Conservation (phyloP, 202 grass and related monocot species). For the Bolboschoenoplectus hybrid region DNA sequence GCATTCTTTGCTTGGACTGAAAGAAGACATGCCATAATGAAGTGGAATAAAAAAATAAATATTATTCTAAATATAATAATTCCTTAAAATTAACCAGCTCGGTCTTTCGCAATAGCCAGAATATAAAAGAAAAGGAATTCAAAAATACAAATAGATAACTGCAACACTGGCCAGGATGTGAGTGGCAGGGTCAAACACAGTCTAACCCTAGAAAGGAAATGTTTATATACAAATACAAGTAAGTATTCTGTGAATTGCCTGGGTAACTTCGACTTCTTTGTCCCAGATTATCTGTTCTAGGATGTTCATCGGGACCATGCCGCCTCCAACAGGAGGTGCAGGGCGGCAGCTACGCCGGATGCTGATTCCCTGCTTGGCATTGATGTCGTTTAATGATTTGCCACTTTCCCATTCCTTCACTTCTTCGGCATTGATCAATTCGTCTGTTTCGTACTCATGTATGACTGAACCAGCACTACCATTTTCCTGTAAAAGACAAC, state of each 20-base stretch:
- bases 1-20: constrained; percentile 53
- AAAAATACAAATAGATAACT: not conserved
- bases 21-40: not conserved
- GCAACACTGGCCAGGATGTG: not conserved
- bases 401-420: constrained; percentile 85
- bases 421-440: constrained; percentile 53
- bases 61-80: constrained; percentile 19
- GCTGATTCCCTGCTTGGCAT: constrained; percentile 69
- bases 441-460: constrained; percentile 28
- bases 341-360: constrained; percentile 59
- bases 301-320: constrained; percentile 52
- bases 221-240: not conserved
- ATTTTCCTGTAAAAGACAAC: constrained; percentile 24
- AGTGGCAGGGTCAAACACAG: not conserved
- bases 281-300: constrained; percentile 97
- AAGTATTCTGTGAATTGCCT: constrained; percentile 42
- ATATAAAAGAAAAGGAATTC: not conserved
- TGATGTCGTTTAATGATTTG: constrained; percentile 60
- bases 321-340: constrained; percentile 40
- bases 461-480: not conserved
- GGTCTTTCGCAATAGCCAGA: not conserved
- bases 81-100: not conserved
- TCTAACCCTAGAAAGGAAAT: not conserved
- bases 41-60: not conserved
- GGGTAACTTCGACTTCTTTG: constrained; percentile 81